Percentiles rank a stretch among this genome's conserved stretches.
phyloP scores from a whole-genome alignment of 139 green algal species.

The Medakamo hakoo region DNA sequence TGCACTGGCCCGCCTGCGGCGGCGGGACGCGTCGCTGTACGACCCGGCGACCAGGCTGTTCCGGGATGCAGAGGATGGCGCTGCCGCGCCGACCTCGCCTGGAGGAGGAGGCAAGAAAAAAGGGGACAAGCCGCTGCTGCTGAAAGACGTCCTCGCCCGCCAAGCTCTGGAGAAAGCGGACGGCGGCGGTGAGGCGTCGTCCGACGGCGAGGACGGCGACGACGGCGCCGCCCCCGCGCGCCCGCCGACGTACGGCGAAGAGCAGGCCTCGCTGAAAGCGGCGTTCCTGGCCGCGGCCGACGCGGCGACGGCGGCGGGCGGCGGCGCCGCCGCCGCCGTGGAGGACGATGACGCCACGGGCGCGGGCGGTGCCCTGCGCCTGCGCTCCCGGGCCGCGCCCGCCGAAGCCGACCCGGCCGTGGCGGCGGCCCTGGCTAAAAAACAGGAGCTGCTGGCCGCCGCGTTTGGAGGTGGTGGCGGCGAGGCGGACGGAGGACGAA shows the following conservation, averaged over 20 bases:
- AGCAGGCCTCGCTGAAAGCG: slow-evolving; percentile 53
- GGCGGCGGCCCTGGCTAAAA: too few species aligned
- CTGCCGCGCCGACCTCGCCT: too few species aligned
- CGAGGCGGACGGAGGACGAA: not conserved
- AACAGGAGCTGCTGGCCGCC: slow-evolving; percentile 3
- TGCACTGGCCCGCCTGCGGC: not conserved
- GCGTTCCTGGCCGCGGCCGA: slow-evolving; percentile 38
- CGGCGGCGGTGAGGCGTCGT: slow-evolving; percentile 6
- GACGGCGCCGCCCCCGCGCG: not conserved
- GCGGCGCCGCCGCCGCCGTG: not conserved
- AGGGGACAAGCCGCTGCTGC: slow-evolving; percentile 41
- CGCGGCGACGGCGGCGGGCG: not conserved
- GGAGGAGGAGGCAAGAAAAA: slow-evolving; percentile 5
- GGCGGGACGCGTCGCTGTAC: slow-evolving; percentile 56
- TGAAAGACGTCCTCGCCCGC: slow-evolving; percentile 65
- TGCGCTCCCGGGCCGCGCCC: too few species aligned
- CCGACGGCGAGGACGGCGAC: slow-evolving; percentile 16
- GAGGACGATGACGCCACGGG: not conserved
- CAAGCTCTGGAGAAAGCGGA: slow-evolving; percentile 41
- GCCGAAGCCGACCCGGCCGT: not conserved
- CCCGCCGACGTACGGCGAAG: slow-evolving; percentile 39
- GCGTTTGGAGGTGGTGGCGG: slow-evolving; percentile 8
- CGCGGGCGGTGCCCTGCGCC: not conserved
- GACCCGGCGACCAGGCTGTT: slow-evolving; percentile 47
- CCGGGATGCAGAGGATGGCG: slow-evolving; percentile 17